A percentile compares a stretch with the other conserved stretches of the same genome.
Conservation (phyloP, 352 stramenopile genomes). For the Blastocystis sp. region DNA sequence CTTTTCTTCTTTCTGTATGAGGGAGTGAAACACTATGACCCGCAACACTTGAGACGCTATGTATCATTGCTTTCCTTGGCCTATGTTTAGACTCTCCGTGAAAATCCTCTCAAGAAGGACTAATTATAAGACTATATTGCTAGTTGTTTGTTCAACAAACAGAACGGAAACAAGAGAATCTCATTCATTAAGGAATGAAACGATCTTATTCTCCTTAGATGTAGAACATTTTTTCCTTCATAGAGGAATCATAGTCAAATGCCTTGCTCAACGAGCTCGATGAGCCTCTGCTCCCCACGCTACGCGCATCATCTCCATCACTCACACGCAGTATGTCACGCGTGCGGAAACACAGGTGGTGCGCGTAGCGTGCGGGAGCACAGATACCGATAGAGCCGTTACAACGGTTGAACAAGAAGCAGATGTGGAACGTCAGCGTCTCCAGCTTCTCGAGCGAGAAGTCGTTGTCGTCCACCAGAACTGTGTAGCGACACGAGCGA, state of each 20-base stretch:
- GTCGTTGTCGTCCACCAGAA: conserved; percentile 24
- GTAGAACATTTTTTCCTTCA: conserved; percentile 59
- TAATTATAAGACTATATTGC: background rate
- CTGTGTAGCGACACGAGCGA: conserved; percentile 20
- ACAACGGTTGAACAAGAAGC: conserved; percentile 44
- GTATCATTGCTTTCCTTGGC: background rate
- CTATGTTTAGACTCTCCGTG: conserved; percentile 19
- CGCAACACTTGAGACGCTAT: background rate
- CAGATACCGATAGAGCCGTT: conserved; percentile 50
- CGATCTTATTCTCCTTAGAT: background rate
- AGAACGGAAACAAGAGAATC: background rate
- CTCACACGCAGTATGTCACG: conserved; percentile 44
- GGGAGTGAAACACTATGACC: conserved; percentile 45
- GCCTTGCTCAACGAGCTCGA: too few relatives aligned
- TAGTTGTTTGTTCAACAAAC: background rate
- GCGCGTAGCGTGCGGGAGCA: conserved; percentile 44
- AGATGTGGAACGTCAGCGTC: conserved; percentile 5
- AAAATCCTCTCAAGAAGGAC: conserved; percentile 11
- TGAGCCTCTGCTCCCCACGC: background rate
- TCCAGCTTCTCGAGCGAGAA: background rate
- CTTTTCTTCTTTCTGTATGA: conserved; percentile 49
- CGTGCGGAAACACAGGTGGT: conserved; percentile 38
- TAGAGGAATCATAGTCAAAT: background rate
- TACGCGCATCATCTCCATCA: conserved; percentile 19
- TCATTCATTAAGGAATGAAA: background rate